Base-by-base conservation (phyloP, 2,329 filamentous ascomycete species). In the Pezicula neosporulosa region DNA sequence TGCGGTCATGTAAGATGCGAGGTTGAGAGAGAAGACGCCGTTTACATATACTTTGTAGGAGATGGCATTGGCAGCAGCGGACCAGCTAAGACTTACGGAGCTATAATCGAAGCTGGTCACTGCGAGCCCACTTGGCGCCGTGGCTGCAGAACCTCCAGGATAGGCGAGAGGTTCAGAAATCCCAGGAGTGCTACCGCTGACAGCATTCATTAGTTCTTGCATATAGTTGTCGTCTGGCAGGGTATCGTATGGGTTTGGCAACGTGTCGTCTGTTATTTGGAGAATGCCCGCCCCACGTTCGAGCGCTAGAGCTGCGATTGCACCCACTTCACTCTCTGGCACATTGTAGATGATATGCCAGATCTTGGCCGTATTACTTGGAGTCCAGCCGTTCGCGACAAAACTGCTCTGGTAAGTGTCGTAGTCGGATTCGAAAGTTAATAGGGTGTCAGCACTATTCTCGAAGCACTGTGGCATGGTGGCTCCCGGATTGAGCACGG, bases 271-370 rank as follows among this genome's bases (percentile, higher is more conserved):
- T 3, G 44, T 51, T 15, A 51, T 47, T 24, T 51, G 19, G n/a
- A 51, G 6, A 13, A 51, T 18, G 27, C 49, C 44, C 16, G 49
- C 49, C n/a, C 44, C 44, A 27, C 44, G 49, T n/a, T 43, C 19
- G 13, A 39, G 28, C 15, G 53, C 44, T 41, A 52, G 47, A 1
- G 36, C 50, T 37, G 47, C 44, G 43, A 50, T 44, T 13, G n/a
- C 27, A 13, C 28, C 30, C 16, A 48, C 47, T 18, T 52, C n/a
- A 38, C 41, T 36, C 21, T 60, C 46, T 30, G 63, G 60, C 5
- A 66, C 63, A 10, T 56, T 56, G 51, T 66, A 63, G 24, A 68
- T 54, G 18, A 68, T 65, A 44, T 68, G 64, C 66, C 63, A 68
- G 19, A 67, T 52, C 50, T 68, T 68, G 12, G 61, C 60, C 4